Evolutionary conservation across 257 asterid species (phyloP).

Genomic region (Marsdenia floribunda): DNA sequence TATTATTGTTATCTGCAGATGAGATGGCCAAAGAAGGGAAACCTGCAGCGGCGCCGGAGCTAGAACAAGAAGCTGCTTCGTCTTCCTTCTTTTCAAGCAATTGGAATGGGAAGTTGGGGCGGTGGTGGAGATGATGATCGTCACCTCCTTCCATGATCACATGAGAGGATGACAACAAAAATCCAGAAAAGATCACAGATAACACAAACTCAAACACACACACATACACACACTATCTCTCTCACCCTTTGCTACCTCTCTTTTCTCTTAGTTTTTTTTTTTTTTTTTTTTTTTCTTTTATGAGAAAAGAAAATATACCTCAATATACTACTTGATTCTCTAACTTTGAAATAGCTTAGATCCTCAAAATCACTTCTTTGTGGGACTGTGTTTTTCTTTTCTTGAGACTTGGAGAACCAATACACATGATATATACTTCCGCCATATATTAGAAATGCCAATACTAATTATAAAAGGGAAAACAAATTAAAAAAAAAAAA

Average conservation of each 20-base stretch:
- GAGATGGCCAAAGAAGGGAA: conserved; percentile 38
- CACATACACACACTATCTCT: background rate
- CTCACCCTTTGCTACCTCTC: background rate
- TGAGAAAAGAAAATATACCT: conserved; percentile 5
- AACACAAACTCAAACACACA: background rate
- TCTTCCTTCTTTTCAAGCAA: conserved; percentile 76
- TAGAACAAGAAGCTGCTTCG: conserved; percentile 28
- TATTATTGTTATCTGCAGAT: conserved; percentile 20
- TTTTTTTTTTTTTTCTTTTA: conserved; percentile 10
- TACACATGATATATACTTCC: conserved; percentile 11
- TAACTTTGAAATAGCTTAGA: background rate
- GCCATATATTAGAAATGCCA: background rate
- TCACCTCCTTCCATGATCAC: conserved; percentile 89
- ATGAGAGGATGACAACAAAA: conserved; percentile 20
- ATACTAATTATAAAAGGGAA: background rate
- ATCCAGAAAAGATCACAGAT: background rate
- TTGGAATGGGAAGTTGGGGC: conserved; percentile 77
- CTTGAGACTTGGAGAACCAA: conserved; percentile 7
- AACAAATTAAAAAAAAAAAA: background rate
- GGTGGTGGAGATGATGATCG: conserved; percentile 66
- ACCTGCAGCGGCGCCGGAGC: conserved; percentile 22
- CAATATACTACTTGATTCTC: conserved; percentile 2
- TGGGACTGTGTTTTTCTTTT: conserved; percentile 19
- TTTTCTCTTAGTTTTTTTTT: conserved; percentile 14
- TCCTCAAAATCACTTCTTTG: conserved; percentile 22